A percentile compares a stretch with the other conserved stretches of the same genome.
Evolutionary conservation across 257 asterid genomes (phyloP).

Genomic region (Przewalskia tangutica): DNA sequence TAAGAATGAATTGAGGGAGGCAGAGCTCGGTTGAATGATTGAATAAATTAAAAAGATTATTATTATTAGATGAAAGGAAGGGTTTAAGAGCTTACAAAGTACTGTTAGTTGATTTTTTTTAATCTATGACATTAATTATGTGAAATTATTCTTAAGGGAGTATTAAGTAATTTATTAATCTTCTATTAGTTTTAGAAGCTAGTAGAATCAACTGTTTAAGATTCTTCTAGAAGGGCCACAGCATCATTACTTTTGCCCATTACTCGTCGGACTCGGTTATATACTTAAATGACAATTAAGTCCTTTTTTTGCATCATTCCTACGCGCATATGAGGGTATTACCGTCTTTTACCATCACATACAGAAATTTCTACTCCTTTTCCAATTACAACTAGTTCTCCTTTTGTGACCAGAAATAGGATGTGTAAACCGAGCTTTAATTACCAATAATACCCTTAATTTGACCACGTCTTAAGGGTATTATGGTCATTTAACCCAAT

Average conservation of each 20-base stretch:
- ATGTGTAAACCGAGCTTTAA: neutral
- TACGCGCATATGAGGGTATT: neutral
- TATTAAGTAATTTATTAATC: neutral
- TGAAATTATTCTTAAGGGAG: neutral
- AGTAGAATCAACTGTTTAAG: neutral
- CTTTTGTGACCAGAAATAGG: neutral
- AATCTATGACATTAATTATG: too few relatives aligned
- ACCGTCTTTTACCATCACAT: neutral
- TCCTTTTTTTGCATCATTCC: neutral
- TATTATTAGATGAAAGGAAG: too few relatives aligned
- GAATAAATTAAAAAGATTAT: too few relatives aligned
- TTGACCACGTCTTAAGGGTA: neutral
- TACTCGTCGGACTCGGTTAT: conserved; percentile 1
- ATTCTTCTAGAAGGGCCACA: neutral
- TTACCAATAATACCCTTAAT: neutral
- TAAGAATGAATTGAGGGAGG: too few relatives aligned
- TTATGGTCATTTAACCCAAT: neutral
- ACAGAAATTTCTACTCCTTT: neutral
- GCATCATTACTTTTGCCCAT: neutral
- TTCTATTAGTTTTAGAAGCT: neutral
- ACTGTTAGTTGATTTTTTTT: too few relatives aligned
- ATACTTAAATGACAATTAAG: neutral
- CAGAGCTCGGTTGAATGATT: too few relatives aligned
- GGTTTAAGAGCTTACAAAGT: too few relatives aligned
- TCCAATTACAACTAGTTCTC: neutral